A percentile compares a stretch with the other conserved stretches of the same genome.
Conservation (phyloP, 805 yeast species). For the Suhomyces pyralidae region DNA sequence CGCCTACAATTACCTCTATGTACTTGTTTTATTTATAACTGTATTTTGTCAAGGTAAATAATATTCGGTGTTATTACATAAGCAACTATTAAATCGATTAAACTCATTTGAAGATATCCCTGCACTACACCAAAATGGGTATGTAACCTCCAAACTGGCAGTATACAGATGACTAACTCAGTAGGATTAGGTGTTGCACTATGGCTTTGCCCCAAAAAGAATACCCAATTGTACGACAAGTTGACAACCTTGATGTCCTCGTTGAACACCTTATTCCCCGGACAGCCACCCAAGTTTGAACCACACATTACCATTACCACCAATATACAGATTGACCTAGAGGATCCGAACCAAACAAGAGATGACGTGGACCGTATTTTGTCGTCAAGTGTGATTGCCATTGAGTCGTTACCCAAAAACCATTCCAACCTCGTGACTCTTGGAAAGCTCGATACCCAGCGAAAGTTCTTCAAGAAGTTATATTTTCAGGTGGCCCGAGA, state of each 20-base stretch:
- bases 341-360: constrained; percentile 34
- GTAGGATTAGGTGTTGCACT: constrained; percentile 48
- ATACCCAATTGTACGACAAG: constrained; percentile 53
- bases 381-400: constrained; percentile 57
- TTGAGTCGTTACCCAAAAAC: constrained; percentile 37
- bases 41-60: background rate
- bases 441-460: constrained; percentile 45
- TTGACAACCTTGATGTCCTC: constrained; percentile 60
- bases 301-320: constrained; percentile 79
- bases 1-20: too few species aligned
- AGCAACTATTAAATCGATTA: background rate
- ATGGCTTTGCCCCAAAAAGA: constrained; percentile 71
- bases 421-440: constrained; percentile 40
- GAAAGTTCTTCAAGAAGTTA: constrained; percentile 51
- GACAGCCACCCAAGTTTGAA: constrained; percentile 59
- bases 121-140: constrained; percentile 3
- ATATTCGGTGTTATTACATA: background rate
- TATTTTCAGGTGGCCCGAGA: constrained; percentile 46
- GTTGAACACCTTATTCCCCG: constrained; percentile 67
- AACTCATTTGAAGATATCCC: background rate
- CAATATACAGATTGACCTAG: constrained; percentile 45
- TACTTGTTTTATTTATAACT: background rate
- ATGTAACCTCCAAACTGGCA: background rate
- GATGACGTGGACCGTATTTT: constrained; percentile 60
- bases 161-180: background rate